Evolutionary conservation across 2,329 filamentous ascomycete species (phyloP).

Genomic region (Fusarium penzigii): DNA sequence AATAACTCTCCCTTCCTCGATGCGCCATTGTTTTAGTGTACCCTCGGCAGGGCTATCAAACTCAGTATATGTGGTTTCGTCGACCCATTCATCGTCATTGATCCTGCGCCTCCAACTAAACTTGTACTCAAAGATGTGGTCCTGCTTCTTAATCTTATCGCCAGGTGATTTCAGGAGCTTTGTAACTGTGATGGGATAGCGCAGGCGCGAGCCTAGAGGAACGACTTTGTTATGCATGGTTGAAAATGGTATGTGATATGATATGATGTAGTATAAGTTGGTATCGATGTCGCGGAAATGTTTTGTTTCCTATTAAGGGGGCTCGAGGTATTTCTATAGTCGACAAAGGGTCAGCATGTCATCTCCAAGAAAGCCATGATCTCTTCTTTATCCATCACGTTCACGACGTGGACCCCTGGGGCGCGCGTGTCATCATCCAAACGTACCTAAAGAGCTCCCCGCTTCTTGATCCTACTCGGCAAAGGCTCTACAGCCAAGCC

Average conservation of each 20-base stretch:
- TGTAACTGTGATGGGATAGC: conserved; percentile 92
- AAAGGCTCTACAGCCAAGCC: conserved; percentile 32
- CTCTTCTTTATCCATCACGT: conserved; percentile 5
- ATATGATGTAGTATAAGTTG: conserved; percentile 1
- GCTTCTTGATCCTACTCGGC: conserved; percentile 33
- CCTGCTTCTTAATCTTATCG: conserved; percentile 73
- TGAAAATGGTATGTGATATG: conserved; percentile 3
- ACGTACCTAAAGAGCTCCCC: conserved; percentile 33
- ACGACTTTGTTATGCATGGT: conserved; percentile 46
- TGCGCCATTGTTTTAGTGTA: conserved; percentile 72
- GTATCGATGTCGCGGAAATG: conserved; percentile 3
- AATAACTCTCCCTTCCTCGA: conserved; percentile 67
- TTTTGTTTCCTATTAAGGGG: conserved; percentile 4
- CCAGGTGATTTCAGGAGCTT: conserved; percentile 76
- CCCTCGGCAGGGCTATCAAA: conserved; percentile 87
- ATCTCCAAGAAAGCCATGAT: not conserved
- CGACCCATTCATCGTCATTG: conserved; percentile 61
- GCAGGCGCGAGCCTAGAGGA: conserved; percentile 63
- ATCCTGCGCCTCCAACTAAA: conserved; percentile 80
- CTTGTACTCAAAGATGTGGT: conserved; percentile 81
- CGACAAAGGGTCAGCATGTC: conserved; percentile 13
- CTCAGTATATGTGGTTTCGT: conserved; percentile 69
- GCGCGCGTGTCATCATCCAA: conserved; percentile 3
- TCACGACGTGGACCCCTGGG: conserved; percentile 1
- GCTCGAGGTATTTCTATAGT: conserved; percentile 9